These are phyloP conservation scores for Colletotrichum nymphaeae DNA, from an alignment of 2,329 filamentous ascomycete species.

Conservation along the genomic window DNA sequence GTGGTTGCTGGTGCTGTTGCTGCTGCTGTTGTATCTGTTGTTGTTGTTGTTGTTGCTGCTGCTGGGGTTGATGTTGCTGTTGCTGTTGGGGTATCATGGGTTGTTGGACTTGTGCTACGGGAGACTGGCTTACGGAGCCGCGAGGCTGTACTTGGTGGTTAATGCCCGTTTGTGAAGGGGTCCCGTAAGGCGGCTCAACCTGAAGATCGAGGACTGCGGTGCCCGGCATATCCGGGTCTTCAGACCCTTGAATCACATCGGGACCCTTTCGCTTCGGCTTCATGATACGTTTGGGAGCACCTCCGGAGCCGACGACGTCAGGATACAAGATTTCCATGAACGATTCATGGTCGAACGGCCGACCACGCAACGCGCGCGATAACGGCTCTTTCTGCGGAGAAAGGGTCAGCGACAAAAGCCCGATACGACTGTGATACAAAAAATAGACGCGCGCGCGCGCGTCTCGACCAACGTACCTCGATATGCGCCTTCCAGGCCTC, in stretches of 20 bases:
- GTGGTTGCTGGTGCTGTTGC: slow-evolving; percentile 36
- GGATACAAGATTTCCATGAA: slow-evolving; percentile 71
- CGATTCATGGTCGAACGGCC: slow-evolving; percentile 70
- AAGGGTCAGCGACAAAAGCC: slow-evolving; percentile 36
- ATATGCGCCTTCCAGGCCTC: slow-evolving; percentile 69
- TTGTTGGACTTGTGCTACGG: slow-evolving; percentile 38
- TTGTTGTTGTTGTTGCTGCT: slow-evolving; percentile 30
- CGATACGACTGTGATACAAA: not conserved
- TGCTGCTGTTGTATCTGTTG: slow-evolving; percentile 34
- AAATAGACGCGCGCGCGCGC: not conserved
- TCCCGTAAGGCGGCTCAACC: slow-evolving; percentile 45
- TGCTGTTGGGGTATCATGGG: slow-evolving; percentile 39
- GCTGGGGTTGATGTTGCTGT: slow-evolving; percentile 36
- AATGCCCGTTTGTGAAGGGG: slow-evolving; percentile 36
- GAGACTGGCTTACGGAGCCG: slow-evolving; percentile 44
- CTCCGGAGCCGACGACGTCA: slow-evolving; percentile 69
- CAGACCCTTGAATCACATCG: slow-evolving; percentile 55
- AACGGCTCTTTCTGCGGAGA: slow-evolving; percentile 64
- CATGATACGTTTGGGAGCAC: slow-evolving; percentile 69
- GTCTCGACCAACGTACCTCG: slow-evolving; percentile 55
- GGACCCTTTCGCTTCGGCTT: slow-evolving; percentile 62
- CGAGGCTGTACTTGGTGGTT: slow-evolving; percentile 39
- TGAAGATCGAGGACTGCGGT: slow-evolving; percentile 59
- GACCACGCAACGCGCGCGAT: slow-evolving; percentile 66
- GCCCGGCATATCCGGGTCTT: slow-evolving; percentile 61